Percentiles rank a stretch among this genome's conserved stretches.
These are phyloP conservation scores for Akanthomyces muscarius DNA, from an alignment of 2,329 filamentous ascomycete genomes.

Conservation along the genomic window DNA sequence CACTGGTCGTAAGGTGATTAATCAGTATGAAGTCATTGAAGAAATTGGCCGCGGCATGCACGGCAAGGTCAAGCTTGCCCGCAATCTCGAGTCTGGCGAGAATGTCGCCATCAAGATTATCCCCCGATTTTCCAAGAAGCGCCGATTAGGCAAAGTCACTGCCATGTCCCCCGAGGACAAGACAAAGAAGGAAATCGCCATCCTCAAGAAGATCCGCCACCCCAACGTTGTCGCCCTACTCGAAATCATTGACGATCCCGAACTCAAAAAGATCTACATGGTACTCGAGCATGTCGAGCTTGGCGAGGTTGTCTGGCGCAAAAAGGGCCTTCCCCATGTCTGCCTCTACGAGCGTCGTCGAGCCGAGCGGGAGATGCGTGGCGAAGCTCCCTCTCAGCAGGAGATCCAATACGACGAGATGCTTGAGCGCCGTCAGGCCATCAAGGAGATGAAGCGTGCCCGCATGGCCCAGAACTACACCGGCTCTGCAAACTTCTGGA, in stretches of 20 bases:
- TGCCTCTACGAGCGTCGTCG: slow-evolving; percentile 77
- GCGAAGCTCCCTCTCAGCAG: slow-evolving; percentile 54
- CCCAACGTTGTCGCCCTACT: slow-evolving; percentile 94
- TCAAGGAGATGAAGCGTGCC: slow-evolving; percentile 56
- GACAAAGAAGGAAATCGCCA: slow-evolving; percentile 94
- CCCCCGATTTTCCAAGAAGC: slow-evolving; percentile 87
- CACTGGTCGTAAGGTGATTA: slow-evolving; percentile 93
- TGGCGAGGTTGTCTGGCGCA: slow-evolving; percentile 92
- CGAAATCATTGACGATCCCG: slow-evolving; percentile 96
- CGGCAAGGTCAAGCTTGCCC: slow-evolving; percentile 93
- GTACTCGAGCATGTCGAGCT: slow-evolving; percentile 92
- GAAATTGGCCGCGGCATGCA: slow-evolving; percentile 95
- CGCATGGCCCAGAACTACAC: slow-evolving; percentile 45
- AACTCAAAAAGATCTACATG: slow-evolving; percentile 96
- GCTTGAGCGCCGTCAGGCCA: slow-evolving; percentile 53
- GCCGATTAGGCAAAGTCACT: slow-evolving; percentile 80
- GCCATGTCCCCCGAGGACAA: slow-evolving; percentile 66
- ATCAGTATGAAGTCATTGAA: slow-evolving; percentile 95
- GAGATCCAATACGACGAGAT: slow-evolving; percentile 58
- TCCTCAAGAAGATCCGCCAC: slow-evolving; percentile 95
- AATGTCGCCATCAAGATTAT: slow-evolving; percentile 98
- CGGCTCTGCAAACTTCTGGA: slow-evolving; percentile 69
- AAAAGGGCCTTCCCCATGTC: slow-evolving; percentile 79
- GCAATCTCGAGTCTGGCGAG: slow-evolving; percentile 69
- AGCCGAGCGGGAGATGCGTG: slow-evolving; percentile 67